A percentile compares a stretch with the other conserved stretches of the same genome.
Conservation (phyloP, 2,329 filamentous ascomycete genomes). For the Cladophialophora carrionii region DNA sequence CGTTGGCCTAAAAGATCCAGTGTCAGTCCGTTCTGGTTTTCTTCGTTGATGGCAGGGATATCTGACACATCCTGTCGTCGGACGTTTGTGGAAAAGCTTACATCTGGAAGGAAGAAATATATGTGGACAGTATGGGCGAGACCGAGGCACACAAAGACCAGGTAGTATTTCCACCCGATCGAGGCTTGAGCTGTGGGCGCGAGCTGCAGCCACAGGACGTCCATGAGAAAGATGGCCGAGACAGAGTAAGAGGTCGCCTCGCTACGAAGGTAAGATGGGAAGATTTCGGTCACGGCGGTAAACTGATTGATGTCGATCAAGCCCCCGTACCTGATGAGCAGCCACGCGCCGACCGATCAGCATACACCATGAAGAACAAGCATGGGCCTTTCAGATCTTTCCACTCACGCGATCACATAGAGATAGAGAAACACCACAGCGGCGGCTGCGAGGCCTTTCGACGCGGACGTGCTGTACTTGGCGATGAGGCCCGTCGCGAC, state of each 20-base stretch:
- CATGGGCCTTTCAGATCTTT: background rate
- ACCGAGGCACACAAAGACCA: conserved; percentile 44
- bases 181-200: conserved; percentile 42
- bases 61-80: background rate
- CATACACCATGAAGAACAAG: background rate
- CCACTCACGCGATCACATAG: conserved; percentile 20
- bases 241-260: conserved; percentile 21
- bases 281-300: conserved; percentile 45
- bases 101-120: conserved; percentile 44
- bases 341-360: background rate
- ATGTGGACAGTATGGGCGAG: conserved; percentile 41
- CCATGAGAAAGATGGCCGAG: conserved; percentile 34
- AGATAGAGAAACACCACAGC: conserved; percentile 21
- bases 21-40: background rate
- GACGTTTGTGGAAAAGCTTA: background rate
- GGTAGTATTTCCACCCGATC: conserved; percentile 46
- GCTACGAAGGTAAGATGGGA: conserved; percentile 27
- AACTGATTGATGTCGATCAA: conserved; percentile 53
- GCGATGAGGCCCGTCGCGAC: conserved; percentile 23
- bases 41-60: background rate
- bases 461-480: conserved; percentile 9
- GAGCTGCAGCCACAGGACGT: conserved; percentile 43
- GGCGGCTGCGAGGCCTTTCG: conserved; percentile 9
- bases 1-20: background rate
- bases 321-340: conserved; percentile 7